Conservation (phyloP, 2,329 filamentous ascomycete genomes). For the Sporothrix euskadiensis region DNA sequence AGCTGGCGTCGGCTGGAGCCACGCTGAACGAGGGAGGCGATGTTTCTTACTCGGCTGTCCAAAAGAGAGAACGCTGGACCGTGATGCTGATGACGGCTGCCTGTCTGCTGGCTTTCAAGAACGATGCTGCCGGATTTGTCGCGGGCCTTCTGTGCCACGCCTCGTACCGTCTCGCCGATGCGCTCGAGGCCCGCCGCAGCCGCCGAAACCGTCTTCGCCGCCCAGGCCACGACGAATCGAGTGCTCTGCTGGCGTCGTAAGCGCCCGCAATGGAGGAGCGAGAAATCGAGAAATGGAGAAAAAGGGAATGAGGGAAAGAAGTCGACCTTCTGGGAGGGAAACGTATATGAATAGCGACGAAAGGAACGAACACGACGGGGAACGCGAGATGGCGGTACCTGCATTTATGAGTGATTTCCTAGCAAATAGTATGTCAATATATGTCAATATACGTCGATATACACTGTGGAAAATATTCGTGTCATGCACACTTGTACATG, state of each 20-base stretch:
- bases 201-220: background rate
- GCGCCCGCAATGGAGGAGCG: background rate
- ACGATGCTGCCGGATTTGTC: slow-evolving; percentile 83
- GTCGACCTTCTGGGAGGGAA: too few species aligned
- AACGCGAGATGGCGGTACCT: background rate
- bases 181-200: slow-evolving; percentile 35
- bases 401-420: background rate
- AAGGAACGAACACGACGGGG: background rate
- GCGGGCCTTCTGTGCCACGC: slow-evolving; percentile 79
- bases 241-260: slow-evolving; percentile 36
- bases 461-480: background rate
- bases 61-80: slow-evolving; percentile 75
- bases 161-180: slow-evolving; percentile 56
- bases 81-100: slow-evolving; percentile 89
- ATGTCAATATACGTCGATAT: background rate
- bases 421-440: background rate
- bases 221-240: slow-evolving; percentile 36
- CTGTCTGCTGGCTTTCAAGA: slow-evolving; percentile 79
- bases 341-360: background rate
- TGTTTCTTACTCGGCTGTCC: slow-evolving; percentile 54
- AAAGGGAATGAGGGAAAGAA: background rate
- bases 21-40: slow-evolving; percentile 65
- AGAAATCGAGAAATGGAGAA: background rate
- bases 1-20: slow-evolving; percentile 82
- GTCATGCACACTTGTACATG: background rate